These are phyloP conservation scores for Jamesozyma gamospora DNA, from an alignment of 805 yeast species.

Conservation along the genomic window DNA sequence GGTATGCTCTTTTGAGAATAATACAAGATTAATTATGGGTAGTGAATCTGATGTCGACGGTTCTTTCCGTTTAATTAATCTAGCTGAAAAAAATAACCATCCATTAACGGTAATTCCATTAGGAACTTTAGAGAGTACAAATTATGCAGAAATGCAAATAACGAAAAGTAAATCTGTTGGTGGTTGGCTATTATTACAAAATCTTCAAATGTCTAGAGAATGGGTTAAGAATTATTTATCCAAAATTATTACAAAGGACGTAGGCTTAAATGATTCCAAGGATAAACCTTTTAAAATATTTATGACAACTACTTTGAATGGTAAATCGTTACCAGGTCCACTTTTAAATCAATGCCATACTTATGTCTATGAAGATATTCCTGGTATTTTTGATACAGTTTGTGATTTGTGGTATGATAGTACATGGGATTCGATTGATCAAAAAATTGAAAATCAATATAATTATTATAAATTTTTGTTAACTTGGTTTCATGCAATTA, in stretches of 20 bases:
- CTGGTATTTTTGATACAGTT: slow-evolving; percentile 33
- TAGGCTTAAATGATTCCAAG: slow-evolving; percentile 11
- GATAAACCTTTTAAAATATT: slow-evolving; percentile 41
- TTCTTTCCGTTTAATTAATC: slow-evolving; percentile 38
- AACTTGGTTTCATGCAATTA: slow-evolving; percentile 61
- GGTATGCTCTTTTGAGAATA: neutral
- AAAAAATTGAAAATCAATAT: neutral
- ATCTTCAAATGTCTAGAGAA: slow-evolving; percentile 58
- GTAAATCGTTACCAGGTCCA: slow-evolving; percentile 44
- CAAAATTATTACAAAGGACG: slow-evolving; percentile 33
- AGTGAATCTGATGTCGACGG: slow-evolving; percentile 62
- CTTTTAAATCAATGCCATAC: slow-evolving; percentile 42
- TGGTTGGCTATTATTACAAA: slow-evolving; percentile 69
- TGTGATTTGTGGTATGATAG: slow-evolving; percentile 25
- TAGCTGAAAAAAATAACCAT: slow-evolving; percentile 30
- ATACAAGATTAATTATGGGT: slow-evolving; percentile 37
- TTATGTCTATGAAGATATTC: slow-evolving; percentile 50
- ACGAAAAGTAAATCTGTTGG: slow-evolving; percentile 38
- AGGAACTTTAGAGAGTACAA: slow-evolving; percentile 63
- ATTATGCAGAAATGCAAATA: slow-evolving; percentile 47
- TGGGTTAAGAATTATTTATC: slow-evolving; percentile 49
- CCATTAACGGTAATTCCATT: slow-evolving; percentile 44
- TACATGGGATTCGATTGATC: slow-evolving; percentile 28
- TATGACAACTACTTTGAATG: slow-evolving; percentile 49
- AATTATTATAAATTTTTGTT: slow-evolving; percentile 42